These are phyloP conservation scores for Olyra latifolia DNA, from an alignment of 176 grass and related monocot genomes.

Conservation along the genomic window DNA sequence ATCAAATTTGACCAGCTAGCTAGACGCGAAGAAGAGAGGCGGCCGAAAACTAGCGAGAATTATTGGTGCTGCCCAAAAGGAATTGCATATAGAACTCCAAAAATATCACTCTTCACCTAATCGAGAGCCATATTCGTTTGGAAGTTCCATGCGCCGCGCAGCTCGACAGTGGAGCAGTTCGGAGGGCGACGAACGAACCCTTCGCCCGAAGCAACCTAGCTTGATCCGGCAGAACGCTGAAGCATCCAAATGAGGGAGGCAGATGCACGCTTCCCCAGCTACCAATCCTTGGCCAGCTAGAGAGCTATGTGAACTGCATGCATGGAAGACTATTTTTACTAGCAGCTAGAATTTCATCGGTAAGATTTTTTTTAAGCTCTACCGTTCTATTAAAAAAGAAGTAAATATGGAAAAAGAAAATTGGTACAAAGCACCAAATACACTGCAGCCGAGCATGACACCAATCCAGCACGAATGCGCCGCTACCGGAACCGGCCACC, in stretches of 20 bases:
- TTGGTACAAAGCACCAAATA: too few species aligned
- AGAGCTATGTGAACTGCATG: neutral
- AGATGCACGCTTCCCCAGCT: neutral
- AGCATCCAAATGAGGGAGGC: constrained; percentile 6
- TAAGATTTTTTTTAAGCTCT: too few species aligned
- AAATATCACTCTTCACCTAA: constrained; percentile 2
- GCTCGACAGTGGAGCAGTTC: constrained; percentile 17
- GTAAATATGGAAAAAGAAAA: too few species aligned
- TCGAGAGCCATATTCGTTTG: neutral
- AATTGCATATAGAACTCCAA: neutral
- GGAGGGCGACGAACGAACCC: neutral
- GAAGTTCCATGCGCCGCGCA: neutral
- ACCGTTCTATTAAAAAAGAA: too few species aligned
- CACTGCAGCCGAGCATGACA: too few species aligned
- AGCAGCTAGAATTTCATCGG: too few species aligned
- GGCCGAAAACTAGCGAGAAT: neutral
- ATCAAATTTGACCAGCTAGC: constrained; percentile 8
- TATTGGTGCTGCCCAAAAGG: neutral
- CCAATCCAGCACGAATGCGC: too few species aligned
- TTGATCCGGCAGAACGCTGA: too few species aligned
- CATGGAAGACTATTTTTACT: neutral
- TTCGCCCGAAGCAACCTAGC: neutral
- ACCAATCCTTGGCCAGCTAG: neutral
- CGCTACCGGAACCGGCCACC: too few species aligned
- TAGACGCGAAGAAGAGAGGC: neutral